Conservation (phyloP, 2,329 filamentous ascomycete genomes). For the Hymenotorrendiella dingleyae region DNA sequence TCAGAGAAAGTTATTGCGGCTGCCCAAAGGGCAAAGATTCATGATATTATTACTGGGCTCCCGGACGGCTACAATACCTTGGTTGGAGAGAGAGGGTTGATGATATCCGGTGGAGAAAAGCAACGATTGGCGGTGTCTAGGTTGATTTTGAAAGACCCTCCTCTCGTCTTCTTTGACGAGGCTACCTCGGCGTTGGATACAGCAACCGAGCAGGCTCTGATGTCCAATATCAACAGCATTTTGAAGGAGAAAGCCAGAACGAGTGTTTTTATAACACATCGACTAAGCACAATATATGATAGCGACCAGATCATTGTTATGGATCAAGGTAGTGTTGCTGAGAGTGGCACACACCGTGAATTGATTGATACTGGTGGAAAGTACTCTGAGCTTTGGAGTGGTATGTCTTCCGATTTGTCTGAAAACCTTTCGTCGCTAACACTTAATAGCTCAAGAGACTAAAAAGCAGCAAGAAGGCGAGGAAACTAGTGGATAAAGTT, state of each 20-base stretch:
- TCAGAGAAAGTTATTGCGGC: constrained; percentile 69
- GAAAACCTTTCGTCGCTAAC: constrained; percentile 10
- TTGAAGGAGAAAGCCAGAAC: constrained; percentile 82
- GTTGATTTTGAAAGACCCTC: constrained; percentile 81
- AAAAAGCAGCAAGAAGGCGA: constrained; percentile 45
- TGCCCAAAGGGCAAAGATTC: constrained; percentile 75
- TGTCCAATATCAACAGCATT: constrained; percentile 90
- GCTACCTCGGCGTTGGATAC: constrained; percentile 90
- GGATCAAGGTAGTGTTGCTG: constrained; percentile 76
- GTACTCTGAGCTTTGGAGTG: constrained; percentile 87
- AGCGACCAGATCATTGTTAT: constrained; percentile 90
- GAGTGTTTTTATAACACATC: constrained; percentile 91
- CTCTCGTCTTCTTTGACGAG: constrained; percentile 90
- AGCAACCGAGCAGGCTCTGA: constrained; percentile 83
- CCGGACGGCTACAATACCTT: constrained; percentile 86
- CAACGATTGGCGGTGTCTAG: constrained; percentile 81
- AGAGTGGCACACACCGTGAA: constrained; percentile 81
- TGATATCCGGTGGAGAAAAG: constrained; percentile 95
- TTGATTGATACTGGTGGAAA: constrained; percentile 73
- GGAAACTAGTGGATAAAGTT: too few species aligned
- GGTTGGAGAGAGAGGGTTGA: constrained; percentile 90
- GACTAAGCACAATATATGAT: constrained; percentile 88
- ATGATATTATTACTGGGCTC: constrained; percentile 73
- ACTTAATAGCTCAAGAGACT: constrained; percentile 52
- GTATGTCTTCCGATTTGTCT: constrained; percentile 41